These are phyloP conservation scores for Fusarium musae DNA, from an alignment of 2,329 filamentous ascomycete genomes.

Conservation along the genomic window DNA sequence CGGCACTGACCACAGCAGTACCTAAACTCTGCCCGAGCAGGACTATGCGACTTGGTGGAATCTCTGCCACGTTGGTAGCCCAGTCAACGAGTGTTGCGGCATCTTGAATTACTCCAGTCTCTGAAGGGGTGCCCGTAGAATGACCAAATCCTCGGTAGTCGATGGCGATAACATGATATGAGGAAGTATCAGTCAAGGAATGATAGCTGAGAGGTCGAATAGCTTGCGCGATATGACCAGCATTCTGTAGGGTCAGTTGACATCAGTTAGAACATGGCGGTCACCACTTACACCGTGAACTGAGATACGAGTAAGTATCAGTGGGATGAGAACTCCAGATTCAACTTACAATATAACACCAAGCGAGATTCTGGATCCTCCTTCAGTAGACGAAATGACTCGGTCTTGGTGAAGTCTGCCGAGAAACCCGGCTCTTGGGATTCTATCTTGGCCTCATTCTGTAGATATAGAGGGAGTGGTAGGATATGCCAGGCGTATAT, in stretches of 20 bases:
- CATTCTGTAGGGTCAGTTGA: constrained; percentile 68
- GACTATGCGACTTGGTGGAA: constrained; percentile 78
- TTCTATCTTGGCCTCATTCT: constrained; percentile 73
- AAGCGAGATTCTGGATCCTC: constrained; percentile 72
- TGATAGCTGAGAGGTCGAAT: constrained; percentile 83
- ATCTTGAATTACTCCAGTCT: constrained; percentile 84
- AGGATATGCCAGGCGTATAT: constrained; percentile 93
- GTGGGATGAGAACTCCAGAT: background rate
- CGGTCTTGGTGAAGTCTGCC: constrained; percentile 64
- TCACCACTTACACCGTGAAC: constrained; percentile 69
- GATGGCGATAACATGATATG: constrained; percentile 84
- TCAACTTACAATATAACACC: constrained; percentile 69
- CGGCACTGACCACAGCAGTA: constrained; percentile 82
- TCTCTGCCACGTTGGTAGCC: constrained; percentile 70
- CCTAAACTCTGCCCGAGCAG: constrained; percentile 89
- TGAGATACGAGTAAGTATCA: constrained; percentile 45
- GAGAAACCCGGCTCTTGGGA: constrained; percentile 61
- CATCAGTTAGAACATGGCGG: background rate
- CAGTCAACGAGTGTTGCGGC: constrained; percentile 79
- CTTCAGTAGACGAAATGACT: constrained; percentile 70
- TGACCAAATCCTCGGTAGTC: constrained; percentile 91
- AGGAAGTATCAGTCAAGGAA: constrained; percentile 76
- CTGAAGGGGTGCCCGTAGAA: constrained; percentile 82
- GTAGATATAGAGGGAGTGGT: constrained; percentile 78
- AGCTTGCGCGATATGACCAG: constrained; percentile 84